phyloP scores from a whole-genome alignment of 2,329 filamentous ascomycete species.

The Penicillium sp. region DNA sequence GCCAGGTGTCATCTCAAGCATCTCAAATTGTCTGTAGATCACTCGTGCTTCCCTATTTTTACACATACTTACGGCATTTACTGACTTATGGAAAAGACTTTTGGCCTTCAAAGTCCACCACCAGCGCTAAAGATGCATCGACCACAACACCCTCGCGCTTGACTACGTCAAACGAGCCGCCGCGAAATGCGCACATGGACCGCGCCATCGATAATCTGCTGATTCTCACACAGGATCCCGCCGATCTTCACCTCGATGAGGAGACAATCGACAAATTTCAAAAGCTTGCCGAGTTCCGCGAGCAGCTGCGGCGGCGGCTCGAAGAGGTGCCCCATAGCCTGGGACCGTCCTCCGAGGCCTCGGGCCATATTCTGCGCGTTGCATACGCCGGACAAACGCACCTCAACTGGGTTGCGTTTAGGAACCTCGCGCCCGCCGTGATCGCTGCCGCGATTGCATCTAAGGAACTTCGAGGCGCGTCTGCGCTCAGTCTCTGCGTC shows the following conservation, averaged over 20 bases:
- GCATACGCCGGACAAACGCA: constrained; percentile 15
- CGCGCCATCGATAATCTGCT: constrained; percentile 18
- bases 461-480: constrained; percentile 14
- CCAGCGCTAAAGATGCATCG: too few species aligned
- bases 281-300: constrained; percentile 9
- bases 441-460: constrained; percentile 16
- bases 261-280: constrained; percentile 5
- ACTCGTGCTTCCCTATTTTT: too few species aligned
- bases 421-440: constrained; percentile 9
- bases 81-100: too few species aligned
- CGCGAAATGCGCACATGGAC: too few species aligned
- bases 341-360: background rate
- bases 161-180: too few species aligned
- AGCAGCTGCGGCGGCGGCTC: constrained; percentile 12
- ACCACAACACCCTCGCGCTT: too few species aligned
- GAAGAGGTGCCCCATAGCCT: constrained; percentile 17
- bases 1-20: too few species aligned
- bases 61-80: too few species aligned
- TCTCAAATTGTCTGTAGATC: too few species aligned
- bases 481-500: constrained; percentile 17
- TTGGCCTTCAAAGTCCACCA: too few species aligned
- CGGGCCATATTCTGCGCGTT: constrained; percentile 10
- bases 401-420: constrained; percentile 18
- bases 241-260: constrained; percentile 3
- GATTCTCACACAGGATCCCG: constrained; percentile 11